Conservation (phyloP, 768 basidiomycete genomes). For the Inosperma sp. region DNA sequence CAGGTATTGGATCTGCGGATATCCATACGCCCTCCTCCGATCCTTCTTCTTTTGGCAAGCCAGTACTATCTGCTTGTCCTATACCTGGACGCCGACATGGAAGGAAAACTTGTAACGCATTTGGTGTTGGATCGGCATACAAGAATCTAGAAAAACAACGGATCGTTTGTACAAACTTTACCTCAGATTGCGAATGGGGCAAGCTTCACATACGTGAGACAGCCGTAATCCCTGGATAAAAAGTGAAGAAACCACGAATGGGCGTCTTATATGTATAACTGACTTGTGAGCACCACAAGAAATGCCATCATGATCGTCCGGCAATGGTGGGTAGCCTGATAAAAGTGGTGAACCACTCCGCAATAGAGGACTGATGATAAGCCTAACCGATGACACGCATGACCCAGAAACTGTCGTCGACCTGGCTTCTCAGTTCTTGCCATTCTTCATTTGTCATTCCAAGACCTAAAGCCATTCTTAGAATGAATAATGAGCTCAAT, state of each 20-base stretch:
- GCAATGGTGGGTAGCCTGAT: conserved; percentile 85
- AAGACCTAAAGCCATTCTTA: conserved; percentile 77
- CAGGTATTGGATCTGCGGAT: conserved; percentile 77
- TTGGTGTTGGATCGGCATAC: conserved; percentile 74
- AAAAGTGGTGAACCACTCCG: background rate
- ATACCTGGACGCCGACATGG: conserved; percentile 34
- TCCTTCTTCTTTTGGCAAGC: conserved; percentile 49
- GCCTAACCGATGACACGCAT: conserved; percentile 73
- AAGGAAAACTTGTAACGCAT: conserved; percentile 80
- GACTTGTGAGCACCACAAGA: conserved; percentile 92
- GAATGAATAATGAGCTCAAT: background rate
- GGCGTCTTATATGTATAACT: conserved; percentile 3
- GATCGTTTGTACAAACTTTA: background rate
- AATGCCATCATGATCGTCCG: conserved; percentile 71
- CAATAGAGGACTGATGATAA: background rate
- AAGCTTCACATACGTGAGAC: conserved; percentile 59
- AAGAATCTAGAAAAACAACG: conserved; percentile 60
- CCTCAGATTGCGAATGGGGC: background rate
- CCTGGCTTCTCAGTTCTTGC: conserved; percentile 57
- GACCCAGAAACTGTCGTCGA: conserved; percentile 87
- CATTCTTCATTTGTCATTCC: conserved; percentile 71
- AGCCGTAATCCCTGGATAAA: conserved; percentile 75
- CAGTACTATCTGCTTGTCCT: conserved; percentile 18
- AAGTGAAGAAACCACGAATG: background rate
- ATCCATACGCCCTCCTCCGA: conserved; percentile 70